Conservation (phyloP, 2,329 filamentous ascomycete species). For the Thielaviopsis punctulata region DNA sequence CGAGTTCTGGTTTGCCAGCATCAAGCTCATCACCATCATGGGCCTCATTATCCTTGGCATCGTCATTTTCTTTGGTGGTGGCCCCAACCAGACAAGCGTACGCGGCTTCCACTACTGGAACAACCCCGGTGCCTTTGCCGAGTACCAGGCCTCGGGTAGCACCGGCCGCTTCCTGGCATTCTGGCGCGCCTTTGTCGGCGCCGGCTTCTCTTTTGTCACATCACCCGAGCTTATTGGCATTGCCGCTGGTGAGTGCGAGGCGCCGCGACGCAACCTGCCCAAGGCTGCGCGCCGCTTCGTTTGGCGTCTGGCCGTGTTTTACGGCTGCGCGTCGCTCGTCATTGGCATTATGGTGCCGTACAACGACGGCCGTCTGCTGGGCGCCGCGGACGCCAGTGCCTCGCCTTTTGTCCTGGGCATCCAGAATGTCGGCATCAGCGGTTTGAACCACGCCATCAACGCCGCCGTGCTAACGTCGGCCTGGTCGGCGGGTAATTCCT, state of each 20-base stretch:
- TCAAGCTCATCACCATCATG: constrained; percentile 28
- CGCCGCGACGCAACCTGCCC: constrained; percentile 15
- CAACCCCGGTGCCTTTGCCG: constrained; percentile 25
- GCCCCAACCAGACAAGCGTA: constrained; percentile 22
- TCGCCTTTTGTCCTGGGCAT: constrained; percentile 17
- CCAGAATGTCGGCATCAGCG: constrained; percentile 13
- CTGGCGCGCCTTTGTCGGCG: constrained; percentile 23
- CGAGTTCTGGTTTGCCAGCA: constrained; percentile 29
- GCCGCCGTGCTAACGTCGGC: constrained; percentile 15
- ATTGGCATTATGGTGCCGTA: constrained; percentile 17
- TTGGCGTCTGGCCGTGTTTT: constrained; percentile 17
- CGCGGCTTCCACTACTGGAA: constrained; percentile 28
- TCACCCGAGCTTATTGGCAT: constrained; percentile 25
- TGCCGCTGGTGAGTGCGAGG: constrained; percentile 15
- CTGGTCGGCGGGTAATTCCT: constrained; percentile 18
- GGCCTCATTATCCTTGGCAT: constrained; percentile 23
- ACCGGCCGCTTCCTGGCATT: constrained; percentile 24
- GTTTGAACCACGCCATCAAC: constrained; percentile 15
- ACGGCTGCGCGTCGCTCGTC: constrained; percentile 15
- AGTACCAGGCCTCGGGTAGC: constrained; percentile 19
- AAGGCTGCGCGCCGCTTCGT: constrained; percentile 15
- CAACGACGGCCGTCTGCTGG: constrained; percentile 12
- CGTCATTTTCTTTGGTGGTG: constrained; percentile 24
- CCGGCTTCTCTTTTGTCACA: constrained; percentile 30
- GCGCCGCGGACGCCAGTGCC: constrained; percentile 11